phyloP scores from a whole-genome alignment of 768 basidiomycete genomes.

The Lentinula sp. region DNA sequence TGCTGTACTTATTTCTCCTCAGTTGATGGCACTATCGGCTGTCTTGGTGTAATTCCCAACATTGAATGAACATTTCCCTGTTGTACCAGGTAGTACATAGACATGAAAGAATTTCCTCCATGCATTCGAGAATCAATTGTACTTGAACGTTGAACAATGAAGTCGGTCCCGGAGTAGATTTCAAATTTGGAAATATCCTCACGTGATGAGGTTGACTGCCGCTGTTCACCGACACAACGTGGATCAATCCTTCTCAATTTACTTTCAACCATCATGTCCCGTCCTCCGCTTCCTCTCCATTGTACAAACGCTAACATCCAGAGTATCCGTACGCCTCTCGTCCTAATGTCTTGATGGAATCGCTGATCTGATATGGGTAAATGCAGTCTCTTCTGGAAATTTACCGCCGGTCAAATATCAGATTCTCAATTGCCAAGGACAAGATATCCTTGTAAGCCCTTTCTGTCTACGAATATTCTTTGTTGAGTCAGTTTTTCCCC shows the following conservation, averaged over 20 bases:
- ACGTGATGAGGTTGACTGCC: slow-evolving; percentile 2
- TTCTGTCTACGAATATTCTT: slow-evolving; percentile 1
- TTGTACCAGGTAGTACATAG: too few relatives aligned
- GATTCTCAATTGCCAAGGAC: slow-evolving; percentile 81
- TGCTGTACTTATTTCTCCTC: too few relatives aligned
- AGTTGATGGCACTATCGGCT: too few relatives aligned
- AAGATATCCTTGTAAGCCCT: slow-evolving; percentile 70
- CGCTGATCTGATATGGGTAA: background rate
- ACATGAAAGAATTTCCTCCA: too few relatives aligned
- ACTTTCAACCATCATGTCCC: slow-evolving; percentile 25
- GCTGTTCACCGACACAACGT: background rate
- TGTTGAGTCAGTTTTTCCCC: background rate
- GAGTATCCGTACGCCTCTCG: slow-evolving; percentile 29
- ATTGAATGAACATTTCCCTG: too few relatives aligned
- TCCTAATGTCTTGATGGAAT: background rate
- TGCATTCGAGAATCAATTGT: too few relatives aligned
- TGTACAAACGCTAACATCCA: slow-evolving; percentile 47
- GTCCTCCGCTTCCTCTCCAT: slow-evolving; percentile 47
- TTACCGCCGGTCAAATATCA: slow-evolving; percentile 85
- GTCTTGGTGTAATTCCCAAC: too few relatives aligned
- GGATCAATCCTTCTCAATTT: background rate
- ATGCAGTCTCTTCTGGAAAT: slow-evolving; percentile 27
- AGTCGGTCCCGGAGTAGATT: too few relatives aligned
- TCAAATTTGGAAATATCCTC: background rate
- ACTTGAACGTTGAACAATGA: too few relatives aligned